Percentiles rank a stretch among this genome's conserved stretches.
phyloP scores from a whole-genome alignment of 768 basidiomycete genomes.

The Pleurotus giganteus region DNA sequence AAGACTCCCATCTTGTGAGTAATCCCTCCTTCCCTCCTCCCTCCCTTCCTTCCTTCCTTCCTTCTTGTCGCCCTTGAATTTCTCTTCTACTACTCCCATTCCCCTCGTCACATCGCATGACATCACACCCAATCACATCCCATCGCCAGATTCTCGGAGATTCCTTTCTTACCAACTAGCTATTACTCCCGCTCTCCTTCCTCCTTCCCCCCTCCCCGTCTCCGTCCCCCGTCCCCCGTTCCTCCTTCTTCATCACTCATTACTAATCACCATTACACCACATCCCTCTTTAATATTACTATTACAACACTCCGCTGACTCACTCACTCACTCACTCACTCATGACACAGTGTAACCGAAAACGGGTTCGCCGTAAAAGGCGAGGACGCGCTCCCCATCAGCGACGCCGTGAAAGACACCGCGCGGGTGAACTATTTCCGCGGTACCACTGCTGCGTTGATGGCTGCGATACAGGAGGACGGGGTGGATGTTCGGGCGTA shows the following conservation, averaged over 20 bases:
- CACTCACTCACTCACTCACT: too few species aligned
- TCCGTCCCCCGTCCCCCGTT: too few species aligned
- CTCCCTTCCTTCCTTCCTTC: background rate
- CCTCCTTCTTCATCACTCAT: too few species aligned
- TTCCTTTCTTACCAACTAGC: background rate
- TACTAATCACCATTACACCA: too few species aligned
- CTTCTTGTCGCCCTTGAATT: background rate
- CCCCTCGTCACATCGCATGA: background rate
- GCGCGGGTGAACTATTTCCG: conserved; percentile 68
- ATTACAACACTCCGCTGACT: too few species aligned
- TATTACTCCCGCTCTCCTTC: background rate
- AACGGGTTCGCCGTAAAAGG: conserved; percentile 72
- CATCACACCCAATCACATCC: background rate
- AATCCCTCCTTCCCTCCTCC: background rate
- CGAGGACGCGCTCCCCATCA: conserved; percentile 51
- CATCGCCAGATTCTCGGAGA: background rate
- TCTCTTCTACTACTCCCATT: background rate
- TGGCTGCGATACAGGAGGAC: conserved; percentile 59
- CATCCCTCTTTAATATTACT: too few species aligned
- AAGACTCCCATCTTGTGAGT: conserved; percentile 16
- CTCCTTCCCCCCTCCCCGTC: background rate
- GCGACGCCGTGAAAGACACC: conserved; percentile 53
- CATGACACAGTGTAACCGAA: conserved; percentile 57
- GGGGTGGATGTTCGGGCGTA: conserved; percentile 61
- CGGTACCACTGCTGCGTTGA: conserved; percentile 52